phyloP scores from a whole-genome alignment of 495 filamentous ascomycete species.

The Friedmanniomyces simplex region DNA sequence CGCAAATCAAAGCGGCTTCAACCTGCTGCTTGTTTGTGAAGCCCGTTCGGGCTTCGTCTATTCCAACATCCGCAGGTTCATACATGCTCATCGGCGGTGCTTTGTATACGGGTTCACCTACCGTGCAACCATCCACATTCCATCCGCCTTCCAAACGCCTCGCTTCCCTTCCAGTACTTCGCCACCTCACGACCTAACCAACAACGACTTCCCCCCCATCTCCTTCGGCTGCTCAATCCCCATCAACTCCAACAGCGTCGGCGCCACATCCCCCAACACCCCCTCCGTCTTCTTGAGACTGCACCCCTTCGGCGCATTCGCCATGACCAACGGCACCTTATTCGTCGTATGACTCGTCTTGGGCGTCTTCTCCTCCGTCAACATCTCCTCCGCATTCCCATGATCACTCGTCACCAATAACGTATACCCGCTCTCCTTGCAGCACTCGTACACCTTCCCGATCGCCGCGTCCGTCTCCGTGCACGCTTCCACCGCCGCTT shows the following conservation, averaged over 20 bases:
- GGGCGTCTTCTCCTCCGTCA: constrained; percentile 84
- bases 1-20: background rate
- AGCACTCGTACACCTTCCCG: constrained; percentile 78
- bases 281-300: constrained; percentile 74
- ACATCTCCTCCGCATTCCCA: constrained; percentile 99
- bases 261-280: constrained; percentile 92
- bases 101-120: background rate
- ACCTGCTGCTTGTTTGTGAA: background rate
- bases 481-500: constrained; percentile 83
- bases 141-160: background rate
- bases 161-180: background rate
- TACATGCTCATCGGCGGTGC: too few species aligned
- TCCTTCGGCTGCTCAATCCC: constrained; percentile 79
- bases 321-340: constrained; percentile 96
- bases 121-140: background rate
- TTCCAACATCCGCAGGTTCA: too few species aligned
- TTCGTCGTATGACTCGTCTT: constrained; percentile 98
- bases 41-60: too few species aligned
- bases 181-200: constrained; percentile 42
- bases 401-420: constrained; percentile 95
- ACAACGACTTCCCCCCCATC: constrained; percentile 78
- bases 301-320: constrained; percentile 85
- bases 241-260: constrained; percentile 83
- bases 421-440: constrained; percentile 83
- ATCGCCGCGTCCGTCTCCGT: constrained; percentile 86